Evolutionary conservation across 805 yeast species (phyloP).

Genomic region (Priceomyces melissophilus): DNA sequence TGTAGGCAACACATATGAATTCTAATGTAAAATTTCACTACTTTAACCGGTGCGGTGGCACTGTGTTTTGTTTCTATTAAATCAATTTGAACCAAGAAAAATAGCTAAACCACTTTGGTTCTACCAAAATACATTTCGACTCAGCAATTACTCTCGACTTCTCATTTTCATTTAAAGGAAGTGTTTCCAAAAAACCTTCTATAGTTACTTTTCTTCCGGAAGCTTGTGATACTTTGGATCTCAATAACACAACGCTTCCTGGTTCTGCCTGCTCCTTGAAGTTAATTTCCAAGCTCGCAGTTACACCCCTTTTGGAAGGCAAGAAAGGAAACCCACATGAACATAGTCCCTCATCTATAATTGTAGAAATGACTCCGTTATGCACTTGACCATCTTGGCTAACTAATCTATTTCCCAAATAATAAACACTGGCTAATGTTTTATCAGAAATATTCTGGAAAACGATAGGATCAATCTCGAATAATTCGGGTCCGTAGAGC

Average conservation of each 20-base stretch:
- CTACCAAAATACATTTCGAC: constrained; percentile 71
- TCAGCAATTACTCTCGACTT: constrained; percentile 47
- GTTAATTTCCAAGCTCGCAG: constrained; percentile 69
- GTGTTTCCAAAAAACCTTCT: constrained; percentile 58
- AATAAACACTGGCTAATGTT: constrained; percentile 62
- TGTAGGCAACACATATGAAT: no score
- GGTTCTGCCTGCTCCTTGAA: constrained; percentile 65
- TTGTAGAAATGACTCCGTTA: constrained; percentile 74
- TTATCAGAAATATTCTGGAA: constrained; percentile 50
- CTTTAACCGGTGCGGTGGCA: no score
- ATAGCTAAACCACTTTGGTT: constrained; percentile 85
- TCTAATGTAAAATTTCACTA: no score
- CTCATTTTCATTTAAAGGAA: constrained; percentile 31
- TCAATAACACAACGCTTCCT: constrained; percentile 59
- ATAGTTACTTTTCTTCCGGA: constrained; percentile 84
- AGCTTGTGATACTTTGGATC: constrained; percentile 59
- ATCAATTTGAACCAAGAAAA: constrained; percentile 39
- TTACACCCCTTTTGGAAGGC: constrained; percentile 84
- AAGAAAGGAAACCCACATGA: constrained; percentile 78
- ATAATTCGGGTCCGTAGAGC: constrained; percentile 60
- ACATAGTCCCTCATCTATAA: constrained; percentile 83
- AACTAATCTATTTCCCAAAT: constrained; percentile 61
- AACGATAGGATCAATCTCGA: constrained; percentile 74
- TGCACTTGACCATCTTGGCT: constrained; percentile 75
- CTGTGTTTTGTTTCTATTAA: background rate